Evolutionary conservation across 2,329 filamentous ascomycete species (phyloP).

Genomic region (Phyllosticta ampelicida): DNA sequence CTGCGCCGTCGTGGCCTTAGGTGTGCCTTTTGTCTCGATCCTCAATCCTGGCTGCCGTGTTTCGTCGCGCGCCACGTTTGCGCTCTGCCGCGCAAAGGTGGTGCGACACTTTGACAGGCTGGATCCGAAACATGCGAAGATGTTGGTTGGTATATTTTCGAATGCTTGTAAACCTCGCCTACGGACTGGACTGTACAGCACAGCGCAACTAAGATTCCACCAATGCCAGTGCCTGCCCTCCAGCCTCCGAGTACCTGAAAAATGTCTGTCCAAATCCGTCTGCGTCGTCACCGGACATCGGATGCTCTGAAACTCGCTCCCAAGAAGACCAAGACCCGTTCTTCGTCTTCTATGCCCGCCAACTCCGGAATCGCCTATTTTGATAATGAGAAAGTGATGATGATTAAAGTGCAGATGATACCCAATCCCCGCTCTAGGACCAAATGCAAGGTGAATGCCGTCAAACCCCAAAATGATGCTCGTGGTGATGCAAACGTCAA

Average conservation of each 20-base stretch:
- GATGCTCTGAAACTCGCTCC: not conserved
- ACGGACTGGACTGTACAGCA: not conserved
- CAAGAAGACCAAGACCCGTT: not conserved
- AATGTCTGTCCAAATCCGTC: not conserved
- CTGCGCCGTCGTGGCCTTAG: no score
- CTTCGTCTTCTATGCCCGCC: conserved; percentile 2
- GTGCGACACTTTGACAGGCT: not conserved
- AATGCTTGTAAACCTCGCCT: not conserved
- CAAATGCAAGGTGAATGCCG: not conserved
- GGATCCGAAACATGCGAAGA: not conserved
- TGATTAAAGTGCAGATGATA: not conserved
- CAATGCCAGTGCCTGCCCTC: not conserved
- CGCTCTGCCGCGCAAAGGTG: not conserved
- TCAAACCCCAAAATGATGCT: conserved; percentile 2
- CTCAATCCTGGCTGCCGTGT: not conserved
- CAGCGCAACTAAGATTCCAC: not conserved
- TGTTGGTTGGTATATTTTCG: not conserved
- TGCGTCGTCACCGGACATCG: not conserved
- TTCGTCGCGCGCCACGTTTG: not conserved
- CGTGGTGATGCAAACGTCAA: not conserved
- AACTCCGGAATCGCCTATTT: conserved; percentile 8
- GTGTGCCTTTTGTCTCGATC: not conserved
- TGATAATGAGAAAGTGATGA: conserved; percentile 3
- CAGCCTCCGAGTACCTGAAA: not conserved
- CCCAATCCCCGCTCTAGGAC: conserved; percentile 5